Evolutionary conservation across 129 eudicot species (phyloP).

Genomic region (Gnaphalium uliginosum): DNA sequence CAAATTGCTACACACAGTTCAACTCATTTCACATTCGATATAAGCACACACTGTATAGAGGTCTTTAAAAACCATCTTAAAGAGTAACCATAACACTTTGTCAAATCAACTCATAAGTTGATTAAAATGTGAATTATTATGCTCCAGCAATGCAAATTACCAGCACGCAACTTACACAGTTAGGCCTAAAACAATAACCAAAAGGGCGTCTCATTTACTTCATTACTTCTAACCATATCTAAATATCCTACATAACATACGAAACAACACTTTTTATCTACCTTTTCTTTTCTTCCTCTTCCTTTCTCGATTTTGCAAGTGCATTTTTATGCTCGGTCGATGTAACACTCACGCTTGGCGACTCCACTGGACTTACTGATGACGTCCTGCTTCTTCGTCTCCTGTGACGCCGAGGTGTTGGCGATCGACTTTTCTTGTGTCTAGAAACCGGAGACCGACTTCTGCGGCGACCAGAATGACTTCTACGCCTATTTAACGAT

Average conservation of each 20-base stretch:
- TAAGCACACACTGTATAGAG: not conserved
- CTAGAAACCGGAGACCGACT: slow-evolving; percentile 78
- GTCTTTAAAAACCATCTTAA: not conserved
- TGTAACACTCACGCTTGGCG: slow-evolving; percentile 55
- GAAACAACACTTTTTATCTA: slow-evolving; percentile 11
- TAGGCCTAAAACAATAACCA: not conserved
- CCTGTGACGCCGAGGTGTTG: slow-evolving; percentile 72
- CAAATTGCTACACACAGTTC: not conserved
- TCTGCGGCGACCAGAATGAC: slow-evolving; percentile 66
- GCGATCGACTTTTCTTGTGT: slow-evolving; percentile 77
- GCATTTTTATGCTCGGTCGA: slow-evolving; percentile 59
- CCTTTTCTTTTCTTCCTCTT: slow-evolving; percentile 94
- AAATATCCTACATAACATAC: not conserved
- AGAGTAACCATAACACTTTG: not conserved
- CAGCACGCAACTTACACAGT: not conserved
- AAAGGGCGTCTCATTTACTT: not conserved
- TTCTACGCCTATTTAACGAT: slow-evolving; percentile 61
- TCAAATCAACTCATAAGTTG: not conserved
- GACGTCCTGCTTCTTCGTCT: slow-evolving; percentile 67
- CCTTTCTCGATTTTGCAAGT: slow-evolving; percentile 66
- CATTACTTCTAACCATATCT: not conserved
- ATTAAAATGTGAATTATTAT: not conserved
- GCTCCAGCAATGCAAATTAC: not conserved
- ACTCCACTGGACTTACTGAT: slow-evolving; percentile 60
- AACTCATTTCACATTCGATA: not conserved